These are phyloP conservation scores for Cyclotella sp. DNA, from an alignment of 108 stramenopile genomes.

Conservation along the genomic window DNA sequence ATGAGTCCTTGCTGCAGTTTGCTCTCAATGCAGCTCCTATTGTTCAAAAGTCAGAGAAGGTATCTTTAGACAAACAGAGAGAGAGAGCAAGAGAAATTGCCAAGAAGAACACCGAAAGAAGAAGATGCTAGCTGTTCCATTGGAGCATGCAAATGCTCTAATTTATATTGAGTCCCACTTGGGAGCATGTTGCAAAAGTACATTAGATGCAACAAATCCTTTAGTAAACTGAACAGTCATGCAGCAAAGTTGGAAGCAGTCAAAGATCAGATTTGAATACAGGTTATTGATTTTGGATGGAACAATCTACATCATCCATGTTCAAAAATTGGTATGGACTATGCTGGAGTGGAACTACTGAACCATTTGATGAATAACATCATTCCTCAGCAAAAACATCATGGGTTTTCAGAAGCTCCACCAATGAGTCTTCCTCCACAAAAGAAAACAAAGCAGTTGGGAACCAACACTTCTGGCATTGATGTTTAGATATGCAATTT, in stretches of 20 bases:
- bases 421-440: not conserved
- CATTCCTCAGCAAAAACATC: not conserved
- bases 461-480: not conserved
- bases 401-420: not conserved
- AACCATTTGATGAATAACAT: not conserved
- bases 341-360: not conserved
- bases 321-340: not conserved
- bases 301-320: conserved; percentile 17
- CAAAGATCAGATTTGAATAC: conserved; percentile 13
- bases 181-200: not conserved
- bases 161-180: conserved; percentile 9
- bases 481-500: not conserved
- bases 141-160: conserved; percentile 9
- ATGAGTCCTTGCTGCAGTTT: not conserved
- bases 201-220: not conserved
- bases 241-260: conserved; percentile 10
- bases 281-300: conserved; percentile 10
- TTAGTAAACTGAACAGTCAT: not conserved
- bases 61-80: not conserved
- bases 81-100: not conserved
- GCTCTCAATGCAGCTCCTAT: not conserved
- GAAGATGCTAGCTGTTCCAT: not conserved
- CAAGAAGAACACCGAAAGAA: not conserved
- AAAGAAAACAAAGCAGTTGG: not conserved
- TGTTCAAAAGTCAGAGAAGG: not conserved